phyloP scores from a whole-genome alignment of 1,284 basidiomycete species.

The Leccinum griseonigrum region DNA sequence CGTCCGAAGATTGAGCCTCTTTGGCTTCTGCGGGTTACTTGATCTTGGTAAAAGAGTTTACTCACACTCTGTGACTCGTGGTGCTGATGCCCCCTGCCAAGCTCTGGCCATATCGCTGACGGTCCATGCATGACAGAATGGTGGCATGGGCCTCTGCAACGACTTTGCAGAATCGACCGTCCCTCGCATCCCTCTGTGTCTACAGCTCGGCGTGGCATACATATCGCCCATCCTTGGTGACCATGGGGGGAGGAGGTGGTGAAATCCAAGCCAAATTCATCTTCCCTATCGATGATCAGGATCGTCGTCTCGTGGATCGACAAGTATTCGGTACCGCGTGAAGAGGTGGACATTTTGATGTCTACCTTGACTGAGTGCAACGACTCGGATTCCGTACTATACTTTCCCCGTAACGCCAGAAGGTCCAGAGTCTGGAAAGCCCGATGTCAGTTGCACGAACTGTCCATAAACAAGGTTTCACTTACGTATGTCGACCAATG shows the following conservation, averaged over 20 bases:
- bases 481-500: no score
- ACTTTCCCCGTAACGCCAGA: no score
- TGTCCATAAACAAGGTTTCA: no score
- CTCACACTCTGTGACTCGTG: background rate
- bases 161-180: conserved; percentile 18
- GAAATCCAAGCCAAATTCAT: background rate
- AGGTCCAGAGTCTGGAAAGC: no score
- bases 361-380: no score
- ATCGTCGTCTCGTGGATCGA: conserved; percentile 28
- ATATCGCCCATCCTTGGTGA: conserved; percentile 16
- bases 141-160: conserved; percentile 14
- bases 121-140: conserved; percentile 14
- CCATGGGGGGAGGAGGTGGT: conserved; percentile 2
- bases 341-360: no score
- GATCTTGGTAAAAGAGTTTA: conserved; percentile 14
- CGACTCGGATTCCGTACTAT: no score
- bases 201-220: conserved; percentile 24
- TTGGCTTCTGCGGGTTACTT: conserved; percentile 20
- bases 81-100: conserved; percentile 9
- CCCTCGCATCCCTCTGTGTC: conserved; percentile 17
- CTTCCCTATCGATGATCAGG: conserved; percentile 21
- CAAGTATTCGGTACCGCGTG: conserved; percentile 10
- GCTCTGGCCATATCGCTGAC: conserved; percentile 21
- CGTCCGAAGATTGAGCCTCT: conserved; percentile 21
- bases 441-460: no score